Evolutionary conservation across 2,329 filamentous ascomycete genomes (phyloP).

Genomic region (Neofusicoccum kwambonambiense): DNA sequence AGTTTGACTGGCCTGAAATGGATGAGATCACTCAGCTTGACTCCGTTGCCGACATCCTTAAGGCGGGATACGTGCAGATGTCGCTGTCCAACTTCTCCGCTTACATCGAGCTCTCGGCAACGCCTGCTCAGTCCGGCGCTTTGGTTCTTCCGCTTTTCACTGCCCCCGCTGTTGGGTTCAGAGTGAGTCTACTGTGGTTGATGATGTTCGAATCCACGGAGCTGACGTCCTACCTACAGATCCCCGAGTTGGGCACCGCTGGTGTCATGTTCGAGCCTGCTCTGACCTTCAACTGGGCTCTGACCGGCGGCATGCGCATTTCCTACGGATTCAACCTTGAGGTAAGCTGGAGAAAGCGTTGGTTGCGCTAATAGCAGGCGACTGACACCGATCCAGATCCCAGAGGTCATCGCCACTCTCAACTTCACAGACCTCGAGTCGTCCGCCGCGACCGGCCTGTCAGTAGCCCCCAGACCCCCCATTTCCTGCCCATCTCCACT

Average conservation of each 20-base stretch:
- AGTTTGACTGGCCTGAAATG: constrained; percentile 28
- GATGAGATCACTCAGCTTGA: constrained; percentile 28
- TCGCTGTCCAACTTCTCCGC: constrained; percentile 30
- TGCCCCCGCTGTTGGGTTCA: constrained; percentile 31
- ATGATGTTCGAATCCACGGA: background rate
- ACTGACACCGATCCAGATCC: background rate
- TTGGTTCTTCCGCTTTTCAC: constrained; percentile 27
- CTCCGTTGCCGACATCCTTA: constrained; percentile 29
- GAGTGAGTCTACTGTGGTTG: constrained; percentile 3
- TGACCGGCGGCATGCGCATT: constrained; percentile 31
- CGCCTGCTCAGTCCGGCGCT: constrained; percentile 25
- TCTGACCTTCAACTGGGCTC: constrained; percentile 29
- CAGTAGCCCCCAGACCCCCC: background rate
- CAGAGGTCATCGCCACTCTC: constrained; percentile 1
- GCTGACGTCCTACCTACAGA: constrained; percentile 17
- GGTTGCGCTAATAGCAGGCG: no score
- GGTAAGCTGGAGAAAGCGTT: constrained; percentile 19
- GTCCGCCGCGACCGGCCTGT: constrained; percentile 2
- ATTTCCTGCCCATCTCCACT: background rate
- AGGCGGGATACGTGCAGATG: constrained; percentile 35
- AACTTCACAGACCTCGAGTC: constrained; percentile 11
- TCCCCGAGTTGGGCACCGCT: constrained; percentile 37
- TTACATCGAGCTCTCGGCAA: constrained; percentile 35
- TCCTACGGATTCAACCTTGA: constrained; percentile 37
- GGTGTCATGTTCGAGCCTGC: constrained; percentile 34